Percentiles rank a stretch among this genome's conserved stretches.
phyloP scores from a whole-genome alignment of 2,329 filamentous ascomycete genomes.

The Hortaea werneckii region DNA sequence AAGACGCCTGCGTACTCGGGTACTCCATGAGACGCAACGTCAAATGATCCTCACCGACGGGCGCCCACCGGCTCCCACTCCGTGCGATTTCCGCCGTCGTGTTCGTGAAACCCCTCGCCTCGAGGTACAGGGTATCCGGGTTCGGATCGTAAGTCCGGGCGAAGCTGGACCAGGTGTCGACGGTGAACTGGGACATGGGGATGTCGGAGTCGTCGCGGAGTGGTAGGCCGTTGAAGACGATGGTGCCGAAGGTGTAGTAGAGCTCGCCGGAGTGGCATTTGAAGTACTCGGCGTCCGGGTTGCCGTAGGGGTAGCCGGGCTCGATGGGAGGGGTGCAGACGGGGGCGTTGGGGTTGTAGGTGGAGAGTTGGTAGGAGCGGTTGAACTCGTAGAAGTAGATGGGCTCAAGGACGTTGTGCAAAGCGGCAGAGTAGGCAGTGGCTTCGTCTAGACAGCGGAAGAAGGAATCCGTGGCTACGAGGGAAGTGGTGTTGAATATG shows the following conservation, averaged over 20 bases:
- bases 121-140: slow-evolving; percentile 13
- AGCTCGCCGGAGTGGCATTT: slow-evolving; percentile 35
- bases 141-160: slow-evolving; percentile 21
- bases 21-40: slow-evolving; percentile 21
- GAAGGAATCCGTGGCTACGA: slow-evolving; percentile 22
- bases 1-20: slow-evolving; percentile 2
- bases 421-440: slow-evolving; percentile 26
- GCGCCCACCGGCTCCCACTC: slow-evolving; percentile 11
- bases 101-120: slow-evolving; percentile 21
- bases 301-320: slow-evolving; percentile 21
- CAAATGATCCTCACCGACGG: slow-evolving; percentile 4
- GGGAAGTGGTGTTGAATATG: slow-evolving; percentile 26
- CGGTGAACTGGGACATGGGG: slow-evolving; percentile 21
- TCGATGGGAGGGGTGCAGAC: slow-evolving; percentile 23
- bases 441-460: slow-evolving; percentile 30
- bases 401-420: slow-evolving; percentile 22
- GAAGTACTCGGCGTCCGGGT: slow-evolving; percentile 31
- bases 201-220: slow-evolving; percentile 24
- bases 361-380: slow-evolving; percentile 28
- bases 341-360: slow-evolving; percentile 9
- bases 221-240: slow-evolving; percentile 9
- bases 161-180: slow-evolving; percentile 26
- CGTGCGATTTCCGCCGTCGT: slow-evolving; percentile 11
- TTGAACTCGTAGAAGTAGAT: slow-evolving; percentile 32
- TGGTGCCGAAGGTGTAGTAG: slow-evolving; percentile 29